Evolutionary conservation across 768 basidiomycete genomes (phyloP), one percentile per base, ranked within the genome.

Genomic region (Lenzites betulinus): DNA sequence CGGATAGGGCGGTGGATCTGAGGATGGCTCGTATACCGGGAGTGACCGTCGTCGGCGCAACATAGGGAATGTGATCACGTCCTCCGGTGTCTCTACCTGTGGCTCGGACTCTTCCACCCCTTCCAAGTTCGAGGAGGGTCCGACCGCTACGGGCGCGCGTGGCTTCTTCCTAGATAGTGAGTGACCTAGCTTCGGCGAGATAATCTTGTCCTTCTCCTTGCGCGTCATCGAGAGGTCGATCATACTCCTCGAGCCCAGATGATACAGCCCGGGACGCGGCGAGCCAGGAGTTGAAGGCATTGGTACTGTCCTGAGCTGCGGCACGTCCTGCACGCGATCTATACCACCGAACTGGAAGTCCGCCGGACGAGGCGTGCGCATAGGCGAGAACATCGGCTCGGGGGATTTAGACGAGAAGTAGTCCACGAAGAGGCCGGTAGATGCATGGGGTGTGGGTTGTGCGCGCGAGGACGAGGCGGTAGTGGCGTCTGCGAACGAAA

Each of bases 1-100:
- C 11, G 87, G 87, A 66, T 90, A 91, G 0, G 90, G 88, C 1
- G 90, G 90, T 18, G 90, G 90, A 25, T 79, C 76, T 1, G 81
- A 75, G 15, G 80, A 74, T 3, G 82, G 79, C 49, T 75, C 83
- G 69, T 85, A 89, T 39, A 80, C 87, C 1, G 89, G 90, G 80
- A 91, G 82, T 35, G 90, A 92, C 20, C 84, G 80, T 30, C 82
- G 81, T n/a, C 86, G 78, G 30, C 83, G 81, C 20, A 87, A 70
- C 13, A 81, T 75, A 59, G 77, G 76, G 7, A 77, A 54, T 8
- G 64, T 49, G 16, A 64, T 54, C 22, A 58, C 47, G 53, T 67
- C 66, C 22, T 64, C 66, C 28, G 60, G 48, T 18, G 47, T 26
- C n/a, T 65, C 60, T 26, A 53, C 44, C 22, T 54, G 39, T 15